These are phyloP conservation scores for Corymbia calophylla DNA, from an alignment of 441 rosid genomes.

Conservation along the genomic window DNA sequence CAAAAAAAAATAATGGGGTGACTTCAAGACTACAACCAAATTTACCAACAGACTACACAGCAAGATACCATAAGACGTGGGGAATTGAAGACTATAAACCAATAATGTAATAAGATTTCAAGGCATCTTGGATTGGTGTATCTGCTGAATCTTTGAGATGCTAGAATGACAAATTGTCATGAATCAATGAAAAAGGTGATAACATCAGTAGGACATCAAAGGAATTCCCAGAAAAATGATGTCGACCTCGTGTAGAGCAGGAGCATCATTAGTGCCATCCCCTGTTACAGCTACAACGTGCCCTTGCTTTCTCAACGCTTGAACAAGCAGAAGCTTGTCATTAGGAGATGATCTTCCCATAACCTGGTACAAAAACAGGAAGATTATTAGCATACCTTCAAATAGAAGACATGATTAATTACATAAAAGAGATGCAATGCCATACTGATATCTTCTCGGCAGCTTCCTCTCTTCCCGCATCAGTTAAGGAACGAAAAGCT, in stretches of 20 bases:
- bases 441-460: slow-evolving; percentile 78
- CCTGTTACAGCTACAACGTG: slow-evolving; percentile 97
- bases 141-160: neutral
- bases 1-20: no score
- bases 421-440: neutral
- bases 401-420: neutral
- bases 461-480: slow-evolving; percentile 44
- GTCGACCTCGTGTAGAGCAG: slow-evolving; percentile 91
- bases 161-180: neutral
- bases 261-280: slow-evolving; percentile 99
- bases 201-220: neutral
- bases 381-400: neutral
- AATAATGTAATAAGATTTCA: neutral
- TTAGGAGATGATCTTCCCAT: slow-evolving; percentile 96
- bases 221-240: neutral
- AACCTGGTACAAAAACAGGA: slow-evolving; percentile 39
- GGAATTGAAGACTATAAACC: neutral
- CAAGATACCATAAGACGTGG: neutral
- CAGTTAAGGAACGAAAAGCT: slow-evolving; percentile 56
- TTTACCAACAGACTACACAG: neutral
- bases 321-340: slow-evolving; percentile 93
- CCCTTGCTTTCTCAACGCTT: slow-evolving; percentile 72
- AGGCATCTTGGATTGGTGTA: neutral
- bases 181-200: neutral
- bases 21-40: neutral